Base-by-base conservation (phyloP, 1,139 yeast genomes). In the Suhomyces choctaworum region DNA sequence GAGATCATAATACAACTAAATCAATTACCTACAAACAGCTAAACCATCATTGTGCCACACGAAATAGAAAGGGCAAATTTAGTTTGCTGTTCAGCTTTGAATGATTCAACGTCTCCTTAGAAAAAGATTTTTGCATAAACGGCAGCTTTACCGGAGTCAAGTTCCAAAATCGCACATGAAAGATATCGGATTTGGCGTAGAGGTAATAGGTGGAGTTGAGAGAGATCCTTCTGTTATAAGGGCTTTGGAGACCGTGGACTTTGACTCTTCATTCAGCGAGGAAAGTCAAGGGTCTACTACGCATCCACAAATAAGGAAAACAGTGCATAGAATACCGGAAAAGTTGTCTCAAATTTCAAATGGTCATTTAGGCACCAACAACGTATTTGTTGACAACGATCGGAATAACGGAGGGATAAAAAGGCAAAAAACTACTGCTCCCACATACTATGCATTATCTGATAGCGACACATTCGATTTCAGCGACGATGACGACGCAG, bases 181-280 rank as follows among this genome's bases (percentile, higher is more conserved):
- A 17, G 27, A 22, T 11, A 22, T 19, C 14, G 29, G n/a, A 9
- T 16, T 16, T 8, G 17, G 11, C 13, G 23, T 31, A 22, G 28
- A 25, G 6, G 29, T 22, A 11, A 16, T 29, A 15, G 37, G 37
- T 24, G 32, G 37, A 9, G 25, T 39, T 8, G 45, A 38, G 27
- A 26, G 35, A 14, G 42, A 41, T 27, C 45, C 45, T 7, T 23
- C 23, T 2, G 25, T 41, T 5, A 39, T 39, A 5, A 34, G 31
- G n/a, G 35, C 30, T 10, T 17, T 44, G 9, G 46, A 42, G 12
- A 26, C 29, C 10, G 31, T 44, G 4, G 45, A 44, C 25, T 44
- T 44, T 25, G 40, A 39, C 29, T 40, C 46, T n/a, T 44, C 48
- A 5, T 44, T 42, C 15, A 34, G 40, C 16, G 43, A 42, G 20